Evolutionary conservation across 2,329 filamentous ascomycete genomes (phyloP), one percentile per base, ranked within the genome.

Genomic region (Nemania abortiva): DNA sequence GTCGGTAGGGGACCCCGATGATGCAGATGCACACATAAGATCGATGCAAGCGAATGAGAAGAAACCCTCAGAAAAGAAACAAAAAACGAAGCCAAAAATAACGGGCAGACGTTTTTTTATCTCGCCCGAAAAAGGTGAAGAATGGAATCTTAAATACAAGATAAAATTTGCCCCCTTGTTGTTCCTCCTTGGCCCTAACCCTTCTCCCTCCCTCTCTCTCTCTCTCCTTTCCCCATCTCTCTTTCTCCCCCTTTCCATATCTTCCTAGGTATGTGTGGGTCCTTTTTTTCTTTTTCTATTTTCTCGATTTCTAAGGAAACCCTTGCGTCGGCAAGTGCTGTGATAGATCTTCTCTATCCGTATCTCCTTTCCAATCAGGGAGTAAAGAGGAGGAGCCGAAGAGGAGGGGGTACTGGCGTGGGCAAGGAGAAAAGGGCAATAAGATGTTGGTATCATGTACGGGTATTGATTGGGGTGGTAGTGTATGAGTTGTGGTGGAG

Each of bases 71-170:
- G 31, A 22, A 50, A 70, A 65, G 53, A 42, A 67, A 66, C 62
- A 61, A 31, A 65, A 61, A n/a, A 47, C 58, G 39, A 55, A 67
- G 45, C 54, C 3, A 49, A 49, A 49, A 49, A 20, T 49, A 18
- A 49, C 10, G n/a, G 45, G 20, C n/a, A 10, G 20, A 49, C n/a
- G n/a, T n/a, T 49, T 49, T 42, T 15, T 49, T 42, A 6, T 42
- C 37, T 42, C 13, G 11, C 37, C 37, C 37, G 37, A 60, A 61
- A 52, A 70, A 64, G 59, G 69, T 65, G 56, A 66, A 72, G 73
- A 73, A 72, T 55, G 64, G 67, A 37, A 66, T 60, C 55, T 59
- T 70, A 68, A 60, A 68, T 70, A 70, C 68, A 70, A 63, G 55
- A 53, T 67, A 45, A 64, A 20, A 29, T 54, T 6, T 61, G 27